Conservation (phyloP, 2,329 filamentous ascomycete genomes). For the Dactylellina haptotyla region DNA sequence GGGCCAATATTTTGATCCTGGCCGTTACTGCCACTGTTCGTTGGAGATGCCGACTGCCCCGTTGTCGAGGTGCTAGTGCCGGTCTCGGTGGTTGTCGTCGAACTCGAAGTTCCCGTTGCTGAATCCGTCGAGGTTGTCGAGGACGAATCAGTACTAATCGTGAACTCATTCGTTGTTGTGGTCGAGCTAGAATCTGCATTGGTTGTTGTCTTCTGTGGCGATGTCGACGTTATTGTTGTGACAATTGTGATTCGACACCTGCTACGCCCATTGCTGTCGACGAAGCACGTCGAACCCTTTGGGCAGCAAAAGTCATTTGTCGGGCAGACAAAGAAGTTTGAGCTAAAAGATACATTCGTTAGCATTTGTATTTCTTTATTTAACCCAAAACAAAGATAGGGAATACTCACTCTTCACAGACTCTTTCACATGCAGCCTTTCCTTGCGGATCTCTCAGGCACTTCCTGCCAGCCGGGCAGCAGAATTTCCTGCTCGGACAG, state of each 20-base stretch:
- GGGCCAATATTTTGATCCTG: slow-evolving; percentile 18
- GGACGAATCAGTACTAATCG: too few species aligned
- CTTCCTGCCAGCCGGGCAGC: slow-evolving; percentile 46
- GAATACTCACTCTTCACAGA: slow-evolving; percentile 40
- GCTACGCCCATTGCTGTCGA: slow-evolving; percentile 35
- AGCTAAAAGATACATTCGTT: slow-evolving; percentile 12
- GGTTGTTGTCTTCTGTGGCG: slow-evolving; percentile 13
- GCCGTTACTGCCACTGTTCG: not conserved
- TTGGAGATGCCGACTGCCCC: slow-evolving; percentile 13
- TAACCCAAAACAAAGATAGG: not conserved
- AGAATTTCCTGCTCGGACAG: slow-evolving; percentile 49
- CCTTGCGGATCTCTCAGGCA: slow-evolving; percentile 42
- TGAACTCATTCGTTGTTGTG: slow-evolving; percentile 10
- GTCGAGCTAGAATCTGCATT: slow-evolving; percentile 14
- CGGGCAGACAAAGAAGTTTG: slow-evolving; percentile 51
- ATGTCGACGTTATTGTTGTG: slow-evolving; percentile 43
- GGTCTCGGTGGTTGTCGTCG: not conserved
- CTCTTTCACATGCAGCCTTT: slow-evolving; percentile 35
- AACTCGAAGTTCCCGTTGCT: not conserved
- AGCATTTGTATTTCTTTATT: not conserved
- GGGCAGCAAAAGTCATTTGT: slow-evolving; percentile 53
- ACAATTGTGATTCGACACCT: slow-evolving; percentile 45
- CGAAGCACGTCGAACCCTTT: slow-evolving; percentile 33
- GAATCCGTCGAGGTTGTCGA: too few species aligned
- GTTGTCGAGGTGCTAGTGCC: not conserved